Conservation (phyloP, 495 filamentous ascomycete genomes). For the Astrocystis sublimbata region DNA sequence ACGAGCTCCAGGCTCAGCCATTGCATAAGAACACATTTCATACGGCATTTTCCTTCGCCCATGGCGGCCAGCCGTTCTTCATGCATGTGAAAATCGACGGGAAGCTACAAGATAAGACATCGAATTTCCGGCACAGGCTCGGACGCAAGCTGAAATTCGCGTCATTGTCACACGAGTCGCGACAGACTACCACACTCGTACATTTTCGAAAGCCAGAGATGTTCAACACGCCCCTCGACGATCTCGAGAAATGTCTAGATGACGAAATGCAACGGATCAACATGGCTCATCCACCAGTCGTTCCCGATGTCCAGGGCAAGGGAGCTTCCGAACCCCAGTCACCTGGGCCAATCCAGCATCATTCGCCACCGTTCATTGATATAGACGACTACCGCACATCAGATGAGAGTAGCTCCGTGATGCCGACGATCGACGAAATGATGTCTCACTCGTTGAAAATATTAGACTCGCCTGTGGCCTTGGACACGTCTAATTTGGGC, state of each 20-base stretch:
- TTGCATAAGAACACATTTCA: constrained; percentile 16
- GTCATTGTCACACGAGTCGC: background rate
- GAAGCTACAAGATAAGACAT: constrained; percentile 3
- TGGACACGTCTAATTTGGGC: too few relatives aligned
- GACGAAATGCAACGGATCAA: background rate
- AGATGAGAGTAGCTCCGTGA: too few relatives aligned
- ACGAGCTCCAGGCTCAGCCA: constrained; percentile 8
- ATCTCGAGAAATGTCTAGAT: background rate
- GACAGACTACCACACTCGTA: background rate
- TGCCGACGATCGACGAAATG: too few relatives aligned
- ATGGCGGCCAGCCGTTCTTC: constrained; percentile 13
- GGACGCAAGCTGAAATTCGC: background rate
- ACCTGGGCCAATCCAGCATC: background rate
- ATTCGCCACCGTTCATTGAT: too few relatives aligned
- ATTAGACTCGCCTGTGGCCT: too few relatives aligned
- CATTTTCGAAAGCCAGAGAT: background rate
- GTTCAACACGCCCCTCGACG: background rate
- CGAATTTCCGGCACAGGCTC: background rate
- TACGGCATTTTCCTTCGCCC: constrained; percentile 22
- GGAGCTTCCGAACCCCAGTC: background rate
- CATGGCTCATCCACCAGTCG: constrained; percentile 2
- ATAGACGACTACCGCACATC: too few relatives aligned
- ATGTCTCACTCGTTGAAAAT: too few relatives aligned
- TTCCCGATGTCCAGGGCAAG: background rate
- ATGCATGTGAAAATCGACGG: constrained; percentile 20